A percentile compares a stretch with the other conserved stretches of the same genome.
phyloP scores from a whole-genome alignment of 257 asterid genomes.

The Cordia subcordata region DNA sequence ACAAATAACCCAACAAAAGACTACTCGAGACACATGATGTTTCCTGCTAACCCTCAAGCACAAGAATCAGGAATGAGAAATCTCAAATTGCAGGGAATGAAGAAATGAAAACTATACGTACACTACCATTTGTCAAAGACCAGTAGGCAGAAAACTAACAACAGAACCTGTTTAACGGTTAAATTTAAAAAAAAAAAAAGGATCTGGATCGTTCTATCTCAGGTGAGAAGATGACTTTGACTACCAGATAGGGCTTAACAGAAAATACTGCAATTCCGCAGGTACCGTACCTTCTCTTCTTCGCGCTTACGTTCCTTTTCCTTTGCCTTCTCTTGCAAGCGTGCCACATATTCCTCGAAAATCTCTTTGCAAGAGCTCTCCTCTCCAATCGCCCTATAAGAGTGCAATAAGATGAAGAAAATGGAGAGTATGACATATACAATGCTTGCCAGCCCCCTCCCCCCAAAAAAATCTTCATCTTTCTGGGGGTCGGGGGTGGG shows the following conservation, averaged over 20 bases:
- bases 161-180: background rate
- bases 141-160: too few relatives aligned
- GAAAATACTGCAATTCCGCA: background rate
- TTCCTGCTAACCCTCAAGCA: too few relatives aligned
- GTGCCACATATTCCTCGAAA: constrained; percentile 72
- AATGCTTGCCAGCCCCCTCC: too few relatives aligned
- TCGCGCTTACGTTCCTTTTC: constrained; percentile 94
- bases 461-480: too few relatives aligned
- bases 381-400: constrained; percentile 75
- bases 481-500: too few relatives aligned
- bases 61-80: too few relatives aligned
- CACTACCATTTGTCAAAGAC: too few relatives aligned
- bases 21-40: too few relatives aligned
- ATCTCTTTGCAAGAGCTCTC: constrained; percentile 65
- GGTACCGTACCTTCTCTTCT: constrained; percentile 71
- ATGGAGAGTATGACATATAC: background rate
- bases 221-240: background rate
- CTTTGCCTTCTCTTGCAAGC: constrained; percentile 75
- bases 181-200: too few relatives aligned
- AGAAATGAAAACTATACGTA: too few relatives aligned
- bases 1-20: too few relatives aligned
- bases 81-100: background rate
- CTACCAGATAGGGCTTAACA: background rate
- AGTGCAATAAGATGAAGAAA: constrained; percentile 8
- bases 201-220: background rate